Conservation (phyloP, 768 basidiomycete species). For the Xerocomus brunneocitrinus region DNA sequence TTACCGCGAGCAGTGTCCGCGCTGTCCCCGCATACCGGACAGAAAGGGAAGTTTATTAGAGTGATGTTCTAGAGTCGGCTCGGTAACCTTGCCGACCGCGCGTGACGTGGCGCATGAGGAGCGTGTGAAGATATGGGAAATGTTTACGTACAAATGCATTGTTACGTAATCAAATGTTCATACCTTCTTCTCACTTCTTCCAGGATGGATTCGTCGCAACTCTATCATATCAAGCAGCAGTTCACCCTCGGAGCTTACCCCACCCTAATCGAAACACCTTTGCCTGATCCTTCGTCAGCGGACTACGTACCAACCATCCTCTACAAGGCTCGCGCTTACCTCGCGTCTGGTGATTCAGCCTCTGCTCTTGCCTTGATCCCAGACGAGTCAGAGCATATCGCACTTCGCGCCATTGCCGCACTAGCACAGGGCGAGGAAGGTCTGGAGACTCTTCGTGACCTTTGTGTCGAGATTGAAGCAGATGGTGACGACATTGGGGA, state of each 20-base stretch:
- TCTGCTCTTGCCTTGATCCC: conserved; percentile 56
- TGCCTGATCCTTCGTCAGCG: conserved; percentile 58
- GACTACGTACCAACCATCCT: conserved; percentile 64
- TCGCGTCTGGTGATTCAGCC: conserved; percentile 61
- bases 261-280: conserved; percentile 46
- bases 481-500: conserved; percentile 64
- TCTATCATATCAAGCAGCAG: conserved; percentile 70
- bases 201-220: conserved; percentile 53
- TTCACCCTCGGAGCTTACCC: conserved; percentile 76
- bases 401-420: conserved; percentile 65
- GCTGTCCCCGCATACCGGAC: no score
- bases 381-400: conserved; percentile 54
- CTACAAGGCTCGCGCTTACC: conserved; percentile 74
- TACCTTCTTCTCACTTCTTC: not conserved
- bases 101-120: no score
- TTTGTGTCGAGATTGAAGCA: conserved; percentile 82
- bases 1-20: not conserved
- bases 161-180: not conserved
- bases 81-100: not conserved
- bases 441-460: conserved; percentile 79
- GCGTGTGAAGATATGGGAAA: no score
- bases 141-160: not conserved
- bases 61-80: no score
- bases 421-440: conserved; percentile 62
- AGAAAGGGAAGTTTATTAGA: no score